A percentile compares a stretch with the other conserved stretches of the same genome.
Evolutionary conservation across 2,329 filamentous ascomycete genomes (phyloP).

Genomic region (Aspergillus clavatus): DNA sequence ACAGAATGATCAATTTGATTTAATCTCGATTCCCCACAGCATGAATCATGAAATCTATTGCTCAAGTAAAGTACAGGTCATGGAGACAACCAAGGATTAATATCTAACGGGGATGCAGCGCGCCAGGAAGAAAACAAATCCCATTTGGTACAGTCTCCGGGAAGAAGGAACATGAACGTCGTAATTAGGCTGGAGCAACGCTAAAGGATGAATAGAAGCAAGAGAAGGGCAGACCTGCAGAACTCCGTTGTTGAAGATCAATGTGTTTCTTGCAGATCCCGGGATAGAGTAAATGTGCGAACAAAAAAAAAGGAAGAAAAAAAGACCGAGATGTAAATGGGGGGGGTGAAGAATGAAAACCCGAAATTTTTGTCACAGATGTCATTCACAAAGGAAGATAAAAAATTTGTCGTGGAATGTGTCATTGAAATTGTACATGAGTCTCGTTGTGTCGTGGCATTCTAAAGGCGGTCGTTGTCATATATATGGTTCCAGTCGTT

Average conservation of each 20-base stretch:
- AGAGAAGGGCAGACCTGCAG: slow-evolving; percentile 20
- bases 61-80: slow-evolving; percentile 12
- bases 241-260: slow-evolving; percentile 11
- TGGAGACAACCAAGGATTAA: slow-evolving; percentile 6
- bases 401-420: slow-evolving; percentile 8
- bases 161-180: slow-evolving; percentile 14
- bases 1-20: no score
- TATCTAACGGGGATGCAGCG: slow-evolving; percentile 5
- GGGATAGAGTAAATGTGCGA: slow-evolving; percentile 15
- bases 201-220: slow-evolving; percentile 8
- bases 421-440: slow-evolving; percentile 20
- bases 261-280: slow-evolving; percentile 12
- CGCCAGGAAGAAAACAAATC: slow-evolving; percentile 1
- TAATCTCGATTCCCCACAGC: background rate
- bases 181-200: slow-evolving; percentile 4
- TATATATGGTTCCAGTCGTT: slow-evolving; percentile 18
- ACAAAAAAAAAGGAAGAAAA: slow-evolving; percentile 8
- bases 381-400: slow-evolving; percentile 6
- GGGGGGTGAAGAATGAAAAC: slow-evolving; percentile 7
- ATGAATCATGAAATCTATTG: slow-evolving; percentile 8
- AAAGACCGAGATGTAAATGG: slow-evolving; percentile 6
- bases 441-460: slow-evolving; percentile 17
- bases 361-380: slow-evolving; percentile 13
- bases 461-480: slow-evolving; percentile 13
- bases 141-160: slow-evolving; percentile 12